A percentile compares a stretch with the other conserved stretches of the same genome.
These are phyloP conservation scores for Fusarium secorum DNA, from an alignment of 2,329 filamentous ascomycete species.

Conservation along the genomic window DNA sequence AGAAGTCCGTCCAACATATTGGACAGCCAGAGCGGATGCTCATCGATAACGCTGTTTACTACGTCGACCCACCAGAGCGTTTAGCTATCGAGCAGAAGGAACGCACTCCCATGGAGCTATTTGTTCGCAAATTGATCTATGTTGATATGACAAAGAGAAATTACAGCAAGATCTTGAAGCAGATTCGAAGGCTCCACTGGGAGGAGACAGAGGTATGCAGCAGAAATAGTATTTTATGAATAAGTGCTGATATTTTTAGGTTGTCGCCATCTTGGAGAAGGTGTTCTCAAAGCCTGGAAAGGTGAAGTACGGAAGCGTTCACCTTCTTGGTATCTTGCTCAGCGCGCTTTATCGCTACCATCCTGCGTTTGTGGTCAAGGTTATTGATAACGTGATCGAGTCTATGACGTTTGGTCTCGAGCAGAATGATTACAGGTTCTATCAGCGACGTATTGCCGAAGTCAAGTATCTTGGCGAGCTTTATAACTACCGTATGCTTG, in stretches of 20 bases:
- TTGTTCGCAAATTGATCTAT: slow-evolving; percentile 91
- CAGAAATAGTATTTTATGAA: too few relatives aligned
- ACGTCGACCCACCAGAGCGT: slow-evolving; percentile 93
- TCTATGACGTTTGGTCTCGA: slow-evolving; percentile 88
- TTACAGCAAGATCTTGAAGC: slow-evolving; percentile 91
- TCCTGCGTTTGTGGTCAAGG: slow-evolving; percentile 85
- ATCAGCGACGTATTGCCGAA: slow-evolving; percentile 92
- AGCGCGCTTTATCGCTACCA: slow-evolving; percentile 92
- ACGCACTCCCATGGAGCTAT: slow-evolving; percentile 89
- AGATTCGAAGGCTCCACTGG: slow-evolving; percentile 96
- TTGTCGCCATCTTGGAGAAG: slow-evolving; percentile 81
- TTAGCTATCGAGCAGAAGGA: slow-evolving; percentile 97
- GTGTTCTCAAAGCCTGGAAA: slow-evolving; percentile 96
- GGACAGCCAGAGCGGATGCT: slow-evolving; percentile 97
- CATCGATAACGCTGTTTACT: slow-evolving; percentile 97
- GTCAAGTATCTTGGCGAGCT: slow-evolving; percentile 96
- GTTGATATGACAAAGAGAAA: slow-evolving; percentile 93
- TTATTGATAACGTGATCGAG: slow-evolving; percentile 92
- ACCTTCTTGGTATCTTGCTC: slow-evolving; percentile 88
- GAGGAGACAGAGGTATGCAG: slow-evolving; percentile 79
- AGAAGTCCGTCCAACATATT: slow-evolving; percentile 94
- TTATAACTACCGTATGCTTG: slow-evolving; percentile 97
- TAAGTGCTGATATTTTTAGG: slow-evolving; percentile 48
- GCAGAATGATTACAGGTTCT: slow-evolving; percentile 96
- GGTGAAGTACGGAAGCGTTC: slow-evolving; percentile 97